Base-by-base conservation (phyloP, 441 rosid species). In the Viola pubescens region DNA sequence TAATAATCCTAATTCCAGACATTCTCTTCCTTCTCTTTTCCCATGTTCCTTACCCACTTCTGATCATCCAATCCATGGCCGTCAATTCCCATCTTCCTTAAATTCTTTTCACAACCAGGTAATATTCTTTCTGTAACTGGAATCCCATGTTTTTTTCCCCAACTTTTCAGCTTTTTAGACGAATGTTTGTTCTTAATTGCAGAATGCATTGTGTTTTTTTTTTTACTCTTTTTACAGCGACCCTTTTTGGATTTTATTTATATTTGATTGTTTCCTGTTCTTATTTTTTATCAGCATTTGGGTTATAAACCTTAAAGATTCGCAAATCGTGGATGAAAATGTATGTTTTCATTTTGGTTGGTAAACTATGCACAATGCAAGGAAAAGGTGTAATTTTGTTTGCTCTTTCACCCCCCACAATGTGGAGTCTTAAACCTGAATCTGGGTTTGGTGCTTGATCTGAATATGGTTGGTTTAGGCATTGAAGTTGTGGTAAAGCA, bases 71-170 rank as follows among this genome's bases (percentile, higher is more conserved):
- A 52, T 54, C 14, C 40, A 26, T 26, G 34, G 34, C 48, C 48
- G 39, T 38, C 67, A 10, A 38, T 40, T 39, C 19, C 9, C 52
- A 7, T 54, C 67, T 48, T 14, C 59, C 13, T 62, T 26, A 26
- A 52, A 26, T 14, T 12, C 26, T 16, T 16, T 63, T 47, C 26
- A 1, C 61, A 39, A 8, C 48, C 50, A 39, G 67, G 60, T 46
- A 12, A 4, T n/a, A 6, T 1, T 19, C 48, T 44, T 26, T 43
- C 8, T 5, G 9, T 40, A 5, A 38, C 26, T 38, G 57, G 38
- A 53, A 53, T 38, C 44, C 56, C 11, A 10, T 3, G 11, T 52
- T 14, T 9, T 12, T 3, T 2, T 8, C 3, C 6, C 3, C 46
- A 5, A 3, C n/a, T 12, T 46, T 46, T 46, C 11, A 6, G 4